These are phyloP conservation scores for Porpolomopsis calyptriformis DNA, from an alignment of 768 basidiomycete species.

Conservation along the genomic window DNA sequence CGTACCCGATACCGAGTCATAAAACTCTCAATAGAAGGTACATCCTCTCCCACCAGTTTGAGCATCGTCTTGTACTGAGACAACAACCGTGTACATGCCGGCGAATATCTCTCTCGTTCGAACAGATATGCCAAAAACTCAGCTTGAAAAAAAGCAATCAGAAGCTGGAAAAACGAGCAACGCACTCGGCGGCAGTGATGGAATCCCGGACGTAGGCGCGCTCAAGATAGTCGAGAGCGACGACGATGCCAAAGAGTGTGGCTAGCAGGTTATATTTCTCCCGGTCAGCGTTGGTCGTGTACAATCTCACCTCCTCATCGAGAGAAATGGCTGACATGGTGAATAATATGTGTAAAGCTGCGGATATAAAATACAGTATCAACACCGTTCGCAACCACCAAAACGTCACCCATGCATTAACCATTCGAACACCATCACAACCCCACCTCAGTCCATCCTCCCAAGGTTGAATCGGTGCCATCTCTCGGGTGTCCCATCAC, in stretches of 20 bases:
- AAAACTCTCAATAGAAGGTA: conserved; percentile 79
- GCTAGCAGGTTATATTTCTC: conserved; percentile 82
- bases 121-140: conserved; percentile 17
- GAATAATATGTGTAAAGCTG: too few species aligned
- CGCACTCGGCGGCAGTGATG: conserved; percentile 83
- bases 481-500: too few species aligned
- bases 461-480: too few species aligned
- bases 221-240: conserved; percentile 89
- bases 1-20: conserved; percentile 79
- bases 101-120: conserved; percentile 73
- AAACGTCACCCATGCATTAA: too few species aligned
- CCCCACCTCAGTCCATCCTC: too few species aligned
- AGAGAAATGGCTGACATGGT: conserved; percentile 33
- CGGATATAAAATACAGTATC: too few species aligned
- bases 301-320: conserved; percentile 88
- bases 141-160: conserved; percentile 9
- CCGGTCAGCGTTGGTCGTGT: conserved; percentile 78
- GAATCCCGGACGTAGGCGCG: conserved; percentile 92
- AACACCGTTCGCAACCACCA: too few species aligned
- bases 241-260: conserved; percentile 85
- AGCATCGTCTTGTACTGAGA: conserved; percentile 97
- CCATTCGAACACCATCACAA: too few species aligned
- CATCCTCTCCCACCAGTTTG: conserved; percentile 86
- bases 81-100: conserved; percentile 86
- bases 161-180: conserved; percentile 13